Base-by-base conservation (phyloP, 768 basidiomycete genomes). In the Suillus occidentalis region DNA sequence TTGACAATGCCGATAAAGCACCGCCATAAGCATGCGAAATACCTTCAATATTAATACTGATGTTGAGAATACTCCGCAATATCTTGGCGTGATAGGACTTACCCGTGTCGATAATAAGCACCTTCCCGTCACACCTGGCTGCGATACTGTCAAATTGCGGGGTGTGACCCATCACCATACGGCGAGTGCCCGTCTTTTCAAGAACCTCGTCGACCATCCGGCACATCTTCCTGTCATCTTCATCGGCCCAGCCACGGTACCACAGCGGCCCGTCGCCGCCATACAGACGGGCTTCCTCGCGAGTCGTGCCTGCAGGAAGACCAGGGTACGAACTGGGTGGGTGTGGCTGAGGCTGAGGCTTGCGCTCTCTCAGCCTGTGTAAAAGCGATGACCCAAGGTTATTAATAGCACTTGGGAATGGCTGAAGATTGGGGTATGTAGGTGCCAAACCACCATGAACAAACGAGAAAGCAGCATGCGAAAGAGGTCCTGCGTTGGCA, bases 21-120 rank as follows among this genome's bases (percentile, higher is more conserved):
- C 97, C 97, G n/a, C 94, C 95, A 70, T 97, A 98, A 2, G 96
- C 96, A 73, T 92, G 92, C 6, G 94, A 95, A 59, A 97, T 96
- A n/a, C 94, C 92, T 91, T 66, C 40, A 50, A 10, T 55, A 9
- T 28, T 36, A 34, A 47, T 0, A 18, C 22, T 47, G 40, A 50
- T 45, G 36, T 71, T 34, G 71, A 66, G n/a, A 65, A 66, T n/a
- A 63, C 40, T 37, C 20, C 31, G n/a, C 42, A 62, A 22, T 18
- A 16, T 18, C 9, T 2, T 8, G 3, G 43, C 31, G 18, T n/a
- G 22, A 40, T 14, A 61, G 60, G 66, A 67, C 77, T 59, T 57
- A 89, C 92, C 95, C 0, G 97, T 99, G 73, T 99, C 97, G 60
- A 99, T 98, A 66, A 99, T 91, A 69, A 99, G 89, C 52, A 98